phyloP scores from a whole-genome alignment of 768 basidiomycete genomes.

The Trametes punicea region DNA sequence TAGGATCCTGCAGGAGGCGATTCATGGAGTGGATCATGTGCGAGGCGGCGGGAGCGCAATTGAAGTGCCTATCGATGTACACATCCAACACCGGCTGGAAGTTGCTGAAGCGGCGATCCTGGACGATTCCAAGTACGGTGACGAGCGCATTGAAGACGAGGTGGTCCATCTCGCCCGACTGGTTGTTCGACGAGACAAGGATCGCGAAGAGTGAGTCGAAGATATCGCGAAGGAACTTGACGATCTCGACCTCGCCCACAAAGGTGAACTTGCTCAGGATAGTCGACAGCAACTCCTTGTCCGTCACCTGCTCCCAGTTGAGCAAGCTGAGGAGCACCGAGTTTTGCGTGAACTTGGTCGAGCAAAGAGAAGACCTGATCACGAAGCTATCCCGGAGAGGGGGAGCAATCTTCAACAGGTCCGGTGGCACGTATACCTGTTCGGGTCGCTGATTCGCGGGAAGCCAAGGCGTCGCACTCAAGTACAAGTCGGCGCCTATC shows the following conservation, averaged over 20 bases:
- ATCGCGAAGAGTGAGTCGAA: conserved; percentile 94
- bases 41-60: conserved; percentile 72
- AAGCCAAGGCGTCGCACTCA: conserved; percentile 62
- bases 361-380: conserved; percentile 87
- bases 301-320: conserved; percentile 71
- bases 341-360: conserved; percentile 90
- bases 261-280: conserved; percentile 85
- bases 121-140: conserved; percentile 86
- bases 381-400: conserved; percentile 74
- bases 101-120: conserved; percentile 92
- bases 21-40: conserved; percentile 89
- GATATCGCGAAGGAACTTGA: conserved; percentile 87
- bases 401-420: conserved; percentile 61
- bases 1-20: conserved; percentile 69
- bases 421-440: conserved; percentile 51
- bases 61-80: conserved; percentile 90
- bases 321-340: conserved; percentile 75
- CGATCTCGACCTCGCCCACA: conserved; percentile 91
- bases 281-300: conserved; percentile 62
- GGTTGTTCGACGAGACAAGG: conserved; percentile 71
- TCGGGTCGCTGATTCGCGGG: conserved; percentile 56
- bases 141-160: conserved; percentile 90
- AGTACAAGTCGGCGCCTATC: conserved; percentile 67
- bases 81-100: conserved; percentile 92
- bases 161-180: conserved; percentile 74